Percentiles rank a stretch among this genome's conserved stretches.
These are phyloP conservation scores for Durusdinium trenchii DNA, from an alignment of 73 alveolate genomes.

Conservation along the genomic window DNA sequence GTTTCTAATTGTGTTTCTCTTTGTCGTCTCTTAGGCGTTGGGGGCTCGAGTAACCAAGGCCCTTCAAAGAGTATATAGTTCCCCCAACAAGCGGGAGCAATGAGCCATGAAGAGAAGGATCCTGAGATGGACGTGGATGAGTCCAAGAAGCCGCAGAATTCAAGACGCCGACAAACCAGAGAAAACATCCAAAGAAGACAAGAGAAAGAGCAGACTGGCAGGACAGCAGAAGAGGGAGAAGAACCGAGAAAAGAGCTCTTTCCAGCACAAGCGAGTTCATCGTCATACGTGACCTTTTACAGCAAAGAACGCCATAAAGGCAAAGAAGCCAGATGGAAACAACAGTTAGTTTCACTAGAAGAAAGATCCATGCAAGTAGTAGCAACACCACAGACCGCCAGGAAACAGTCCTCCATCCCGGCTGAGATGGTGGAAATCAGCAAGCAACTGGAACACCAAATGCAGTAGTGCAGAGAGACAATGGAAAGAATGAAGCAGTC, in stretches of 20 bases:
- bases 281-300: background rate
- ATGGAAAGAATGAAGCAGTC: background rate
- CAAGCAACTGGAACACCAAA: background rate
- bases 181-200: no score
- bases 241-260: background rate
- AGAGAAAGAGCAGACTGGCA: background rate
- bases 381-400: slow-evolving; percentile 34
- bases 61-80: no score
- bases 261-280: background rate
- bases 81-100: no score
- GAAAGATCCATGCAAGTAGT: background rate
- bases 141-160: background rate
- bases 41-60: no score
- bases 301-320: background rate
- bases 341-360: background rate
- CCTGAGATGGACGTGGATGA: background rate
- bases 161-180: no score
- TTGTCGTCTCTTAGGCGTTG: no score
- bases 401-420: background rate
- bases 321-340: slow-evolving; percentile 19
- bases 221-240: background rate
- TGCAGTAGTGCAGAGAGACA: background rate
- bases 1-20: no score
- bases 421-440: background rate
- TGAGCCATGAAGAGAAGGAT: no score